Percentiles rank a stretch among this genome's conserved stretches.
Evolutionary conservation across 306 rosid species (phyloP).

Genomic region (Prosopis cineraria): DNA sequence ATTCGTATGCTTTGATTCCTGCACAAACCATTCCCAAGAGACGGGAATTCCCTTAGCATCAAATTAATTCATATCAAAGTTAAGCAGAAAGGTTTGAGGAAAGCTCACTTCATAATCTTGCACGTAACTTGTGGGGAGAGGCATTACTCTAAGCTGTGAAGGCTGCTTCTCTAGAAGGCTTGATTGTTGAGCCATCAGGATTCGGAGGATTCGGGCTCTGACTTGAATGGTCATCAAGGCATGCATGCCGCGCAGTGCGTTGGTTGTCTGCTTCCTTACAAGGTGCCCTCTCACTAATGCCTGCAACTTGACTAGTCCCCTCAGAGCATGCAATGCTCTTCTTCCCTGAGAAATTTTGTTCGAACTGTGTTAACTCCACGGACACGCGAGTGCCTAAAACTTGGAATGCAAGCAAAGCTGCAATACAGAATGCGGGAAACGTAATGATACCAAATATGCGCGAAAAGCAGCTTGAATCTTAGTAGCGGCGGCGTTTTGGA

Average conservation of each 20-base stretch:
- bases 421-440: not conserved
- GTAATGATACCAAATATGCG: constrained; percentile 63
- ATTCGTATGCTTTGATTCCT: constrained; percentile 49
- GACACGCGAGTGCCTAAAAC: too few species aligned
- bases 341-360: constrained; percentile 64
- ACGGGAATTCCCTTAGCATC: not conserved
- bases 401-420: not conserved
- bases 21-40: constrained; percentile 19
- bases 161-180: constrained; percentile 36
- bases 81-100: not conserved
- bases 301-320: constrained; percentile 85
- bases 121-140: not conserved
- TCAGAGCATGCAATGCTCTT: constrained; percentile 85
- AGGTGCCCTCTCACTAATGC: constrained; percentile 91
- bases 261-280: constrained; percentile 80
- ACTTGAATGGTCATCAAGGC: constrained; percentile 90
- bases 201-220: constrained; percentile 74
- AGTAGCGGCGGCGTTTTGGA: constrained; percentile 59
- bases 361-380: too few species aligned
- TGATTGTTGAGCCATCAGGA: constrained; percentile 61
- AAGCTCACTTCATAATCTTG: constrained; percentile 44
- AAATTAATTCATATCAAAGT: not conserved
- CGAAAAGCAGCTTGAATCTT: constrained; percentile 81
- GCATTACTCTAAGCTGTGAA: not conserved
- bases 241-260: constrained; percentile 74